These are phyloP conservation scores for Serpula lacrymans DNA, from an alignment of 768 basidiomycete genomes.

Conservation along the genomic window DNA sequence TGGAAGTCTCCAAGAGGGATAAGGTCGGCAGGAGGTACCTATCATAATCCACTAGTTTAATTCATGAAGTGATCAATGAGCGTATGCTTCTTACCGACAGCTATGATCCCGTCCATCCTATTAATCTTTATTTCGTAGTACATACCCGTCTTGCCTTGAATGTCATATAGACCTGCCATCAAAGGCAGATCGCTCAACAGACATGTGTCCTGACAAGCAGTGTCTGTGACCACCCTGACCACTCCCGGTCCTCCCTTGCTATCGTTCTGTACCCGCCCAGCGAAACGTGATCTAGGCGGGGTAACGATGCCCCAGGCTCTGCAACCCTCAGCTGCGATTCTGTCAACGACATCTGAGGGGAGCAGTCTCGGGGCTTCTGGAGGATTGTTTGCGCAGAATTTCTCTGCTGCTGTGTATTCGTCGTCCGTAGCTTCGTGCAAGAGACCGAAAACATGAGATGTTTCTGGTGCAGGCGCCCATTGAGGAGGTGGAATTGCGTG, in stretches of 20 bases:
- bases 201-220: conserved; percentile 46
- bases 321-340: conserved; percentile 44
- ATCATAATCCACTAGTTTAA: not conserved
- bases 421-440: conserved; percentile 54
- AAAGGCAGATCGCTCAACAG: conserved; percentile 60
- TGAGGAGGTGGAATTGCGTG: conserved; percentile 36
- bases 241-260: conserved; percentile 30
- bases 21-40: conserved; percentile 66
- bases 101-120: conserved; percentile 56
- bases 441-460: conserved; percentile 44
- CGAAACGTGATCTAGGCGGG: conserved; percentile 40
- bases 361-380: conserved; percentile 42
- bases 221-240: conserved; percentile 39
- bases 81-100: conserved; percentile 44
- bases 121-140: conserved; percentile 63
- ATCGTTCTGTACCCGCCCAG: conserved; percentile 38
- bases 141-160: conserved; percentile 49
- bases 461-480: conserved; percentile 61
- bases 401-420: conserved; percentile 49
- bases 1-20: conserved; percentile 62
- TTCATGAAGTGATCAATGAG: not conserved
- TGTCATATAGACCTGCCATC: conserved; percentile 56
- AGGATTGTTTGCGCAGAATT: conserved; percentile 44
- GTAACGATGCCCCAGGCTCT: conserved; percentile 52
- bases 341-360: conserved; percentile 50